Base-by-base conservation (phyloP, 495 filamentous ascomycete species). In the Xylaria castorea region DNA sequence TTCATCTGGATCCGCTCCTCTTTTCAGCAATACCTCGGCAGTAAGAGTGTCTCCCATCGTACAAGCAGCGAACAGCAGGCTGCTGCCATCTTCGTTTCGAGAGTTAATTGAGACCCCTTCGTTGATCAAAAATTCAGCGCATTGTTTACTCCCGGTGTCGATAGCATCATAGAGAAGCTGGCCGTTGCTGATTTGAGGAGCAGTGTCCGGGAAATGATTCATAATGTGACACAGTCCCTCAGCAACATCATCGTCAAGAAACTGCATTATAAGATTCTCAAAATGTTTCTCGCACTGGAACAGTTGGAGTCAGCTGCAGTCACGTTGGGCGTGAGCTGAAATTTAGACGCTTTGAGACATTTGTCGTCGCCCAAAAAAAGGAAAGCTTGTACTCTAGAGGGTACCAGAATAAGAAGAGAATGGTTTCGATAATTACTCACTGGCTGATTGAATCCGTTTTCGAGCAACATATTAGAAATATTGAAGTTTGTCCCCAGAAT, bases 381-480 rank as follows among this genome's bases (percentile, higher is more conserved):
- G 42, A 16, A 46, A 12, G 14, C 42, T 46, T 5, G 42, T 3
- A 5, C 18, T 46, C 14, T 46, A 16, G 16, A 46, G 5, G 3
- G 5, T 18, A 16, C 5, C 16, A 46, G 14, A 46, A 46, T 3
- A 46, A 16, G 14, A 46, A 16, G 14, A 46, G 16, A 46, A 46
- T 46, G 3, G 14, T 46, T 5, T 5, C 1, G 42, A 46, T 4
- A 46, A 46, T 46, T 46, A 46, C 42, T 46, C 42, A 46, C 42
- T 9, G 69, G 72, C 32, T 51, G 34, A 40, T 58, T 63, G 20
- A 72, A 76, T 27, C 78, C 79, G 9, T 55, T 70, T 22, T 75
- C 71, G 5, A 82, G 61, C 1, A 83, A 62, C 1, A 78, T 34
- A 32, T 80, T 73, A 58, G 76, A 78, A 12, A 79, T 65, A 12